Base-by-base conservation (phyloP, 345 rosid species). In the Arabis alpina region DNA sequence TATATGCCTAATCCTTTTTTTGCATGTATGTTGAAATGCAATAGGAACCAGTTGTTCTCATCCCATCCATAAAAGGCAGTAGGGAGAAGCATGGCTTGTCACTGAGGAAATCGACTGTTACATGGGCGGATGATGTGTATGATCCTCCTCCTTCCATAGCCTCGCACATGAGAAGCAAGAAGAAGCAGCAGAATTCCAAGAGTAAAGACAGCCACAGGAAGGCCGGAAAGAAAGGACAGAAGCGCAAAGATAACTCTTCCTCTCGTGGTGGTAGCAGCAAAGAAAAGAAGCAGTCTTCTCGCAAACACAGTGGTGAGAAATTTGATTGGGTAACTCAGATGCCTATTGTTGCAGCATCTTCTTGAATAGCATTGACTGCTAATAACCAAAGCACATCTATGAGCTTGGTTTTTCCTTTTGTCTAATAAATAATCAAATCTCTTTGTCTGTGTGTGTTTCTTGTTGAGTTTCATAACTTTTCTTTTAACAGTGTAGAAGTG, bases 71-170 rank as follows among this genome's bases (percentile, higher is more conserved):
- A 66, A 94, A 91, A 82, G 99, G 98, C 9, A 82, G 92, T 72
- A 88, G 96, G 4, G 91, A 86, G 75, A 89, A 86, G 71, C 71
- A 52, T 59, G 93, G 87, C 8, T 75, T 65, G 41, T 24, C 85
- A 27, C 80, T 83, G 3, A 72, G 41, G 77, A 82, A 80, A 63
- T 71, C 84, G 36, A 76, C 41, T 16, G 92, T 94, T 55, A 76
- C 82, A 66, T 94, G 98, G 99, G 93, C 98, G 3, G 81, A 84
- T 28, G 96, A 94, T 28, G 97, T 94, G 50, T 88, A 89, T 62
- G 99, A 94, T 75, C 99, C 99, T 10, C 79, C 74, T 42, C 98
- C 98, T 8, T 81, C 93, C 6, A 82, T 88, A 10, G 76, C 80
- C 15, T 84, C 89, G 10, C 98, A 91, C 74, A 72, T 91, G 0